phyloP scores from a whole-genome alignment of 1,284 basidiomycete species.

The Omphalotus olearius region DNA sequence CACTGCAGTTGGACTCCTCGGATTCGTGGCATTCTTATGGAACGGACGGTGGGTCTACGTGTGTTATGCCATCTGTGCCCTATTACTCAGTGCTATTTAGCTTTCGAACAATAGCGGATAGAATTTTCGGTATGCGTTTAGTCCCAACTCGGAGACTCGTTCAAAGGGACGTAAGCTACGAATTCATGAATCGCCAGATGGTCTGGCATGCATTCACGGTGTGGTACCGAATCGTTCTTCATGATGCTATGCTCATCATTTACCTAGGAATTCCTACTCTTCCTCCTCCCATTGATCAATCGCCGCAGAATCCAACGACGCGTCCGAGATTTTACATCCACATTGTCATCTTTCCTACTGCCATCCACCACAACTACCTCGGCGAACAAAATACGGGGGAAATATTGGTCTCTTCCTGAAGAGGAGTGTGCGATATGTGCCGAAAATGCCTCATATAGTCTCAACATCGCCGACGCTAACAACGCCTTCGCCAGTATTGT shows the following conservation, averaged over 20 bases:
- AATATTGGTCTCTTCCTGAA: constrained; percentile 57
- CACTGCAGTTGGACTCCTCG: constrained; percentile 58
- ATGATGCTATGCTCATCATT: constrained; percentile 23
- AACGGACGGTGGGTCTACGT: constrained; percentile 67
- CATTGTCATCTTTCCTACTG: constrained; percentile 30
- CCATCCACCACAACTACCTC: constrained; percentile 14
- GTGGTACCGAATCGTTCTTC: neutral
- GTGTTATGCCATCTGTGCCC: constrained; percentile 2
- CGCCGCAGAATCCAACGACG: constrained; percentile 60
- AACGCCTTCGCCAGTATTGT: constrained; percentile 44
- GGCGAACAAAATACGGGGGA: constrained; percentile 40
- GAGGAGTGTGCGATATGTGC: constrained; percentile 80
- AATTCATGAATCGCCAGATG: constrained; percentile 99
- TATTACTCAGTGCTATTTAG: constrained; percentile 33
- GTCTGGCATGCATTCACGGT: constrained; percentile 99
- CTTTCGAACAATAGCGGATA: constrained; percentile 83
- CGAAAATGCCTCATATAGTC: constrained; percentile 62
- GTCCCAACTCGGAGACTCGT: constrained; percentile 71
- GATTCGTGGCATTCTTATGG: constrained; percentile 83
- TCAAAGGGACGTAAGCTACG: constrained; percentile 90
- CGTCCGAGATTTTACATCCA: constrained; percentile 38
- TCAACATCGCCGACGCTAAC: constrained; percentile 50
- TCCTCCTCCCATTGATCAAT: constrained; percentile 84
- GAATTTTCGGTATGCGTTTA: constrained; percentile 77
- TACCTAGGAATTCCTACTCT: constrained; percentile 91